Evolutionary conservation across 2,329 filamentous ascomycete species (phyloP), one percentile per base, ranked within the genome.

Genomic region (Aspergillus pseudonomiae): DNA sequence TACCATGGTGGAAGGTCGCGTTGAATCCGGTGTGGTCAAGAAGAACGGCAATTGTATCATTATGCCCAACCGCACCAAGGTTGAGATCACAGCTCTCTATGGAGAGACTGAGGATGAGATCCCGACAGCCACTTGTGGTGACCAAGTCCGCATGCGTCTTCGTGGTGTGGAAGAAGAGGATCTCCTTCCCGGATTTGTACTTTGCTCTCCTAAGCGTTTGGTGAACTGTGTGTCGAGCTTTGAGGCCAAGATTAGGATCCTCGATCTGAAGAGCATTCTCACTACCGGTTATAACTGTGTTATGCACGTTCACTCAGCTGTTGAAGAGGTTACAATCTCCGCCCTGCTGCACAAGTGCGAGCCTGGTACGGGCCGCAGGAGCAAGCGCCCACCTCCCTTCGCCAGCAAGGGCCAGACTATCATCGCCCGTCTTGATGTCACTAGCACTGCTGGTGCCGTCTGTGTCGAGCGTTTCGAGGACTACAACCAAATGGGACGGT

Each of bases 101-200:
- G 94, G 94, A 65, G 96, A 99, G 82, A 94, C 93, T 11, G 95
- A 99, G 83, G 95, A 99, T 30, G 95, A 99, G 79, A 87, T 97
- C 52, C 74, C 82, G 9, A 86, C 88, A 63, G 93, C 91, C 24
- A 92, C 93, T 71, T 97, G 93, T 73, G 95, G 95, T 82, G 95
- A 99, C 77, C 95, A 99, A 80, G 89, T 98, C 59, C 92, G 95
- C 63, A 82, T 98, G 72, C 92, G 95, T 68, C 87, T 99, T 71
- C 91, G 95, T 74, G 95, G 95, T 71, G 91, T 96, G 16, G 96
- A 99, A 83, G 95, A 99, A 81, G 96, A 99, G 81, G 95, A 99
- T 71, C 92, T 99, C 71, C 82, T 94, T 68, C 94, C 94, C 0
- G 95, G 95, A 10, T 99, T 97, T 77, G 96, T 99, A 65, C 87